Evolutionary conservation across 2,329 filamentous ascomycete genomes (phyloP), one percentile per base, ranked within the genome.

Genomic region (Malbranchea zuffiana): DNA sequence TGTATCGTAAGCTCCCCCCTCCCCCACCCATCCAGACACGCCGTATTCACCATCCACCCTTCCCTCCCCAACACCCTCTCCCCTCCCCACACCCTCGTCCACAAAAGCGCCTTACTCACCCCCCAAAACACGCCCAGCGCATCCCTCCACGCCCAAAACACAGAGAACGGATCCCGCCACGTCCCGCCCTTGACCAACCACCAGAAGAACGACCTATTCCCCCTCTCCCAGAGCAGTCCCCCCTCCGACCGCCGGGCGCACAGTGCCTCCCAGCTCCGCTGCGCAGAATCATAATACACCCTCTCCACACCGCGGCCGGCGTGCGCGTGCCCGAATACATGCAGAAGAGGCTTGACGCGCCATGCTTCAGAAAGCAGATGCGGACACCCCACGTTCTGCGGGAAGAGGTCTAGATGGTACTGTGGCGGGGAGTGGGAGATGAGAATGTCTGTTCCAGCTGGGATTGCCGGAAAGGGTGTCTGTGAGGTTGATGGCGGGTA

Each of bases 291-390:
- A 69, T 82, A 93, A 59, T 75, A 80, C 6, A 82, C 69, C 0
- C 75, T 59, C 50, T 86, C 76, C 28, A 65, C 66, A 11, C 85
- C 86, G 30, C 80, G 72, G 6, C 75, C 82, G 51, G 71, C 80
- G 61, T 94, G 86, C 16, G 87, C 72, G 58, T 94, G 86, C 1
- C 85, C 86, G 55, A 90, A 93, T 32, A 93, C 71, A 57, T 93
- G 84, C 10, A 93, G 63, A 8, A 66, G 66, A 0, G 86, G 86
- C 44, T 74, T 76, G 7, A 85, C 75, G 23, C 80, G 73, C 76
- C 80, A 83, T 12, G 82, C 59, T 51, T 92, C 85, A 10, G 67
- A 60, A 4, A 88, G 67, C 4, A 93, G 68, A 39, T 73, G 70
- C 5, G 76, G 72, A 46, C 82, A 87, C 38, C 83, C 85, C 29